Evolutionary conservation across 169 alveolate species (phyloP), one percentile per base, ranked within the genome.

Genomic region (Cryptosporidium bovis): DNA sequence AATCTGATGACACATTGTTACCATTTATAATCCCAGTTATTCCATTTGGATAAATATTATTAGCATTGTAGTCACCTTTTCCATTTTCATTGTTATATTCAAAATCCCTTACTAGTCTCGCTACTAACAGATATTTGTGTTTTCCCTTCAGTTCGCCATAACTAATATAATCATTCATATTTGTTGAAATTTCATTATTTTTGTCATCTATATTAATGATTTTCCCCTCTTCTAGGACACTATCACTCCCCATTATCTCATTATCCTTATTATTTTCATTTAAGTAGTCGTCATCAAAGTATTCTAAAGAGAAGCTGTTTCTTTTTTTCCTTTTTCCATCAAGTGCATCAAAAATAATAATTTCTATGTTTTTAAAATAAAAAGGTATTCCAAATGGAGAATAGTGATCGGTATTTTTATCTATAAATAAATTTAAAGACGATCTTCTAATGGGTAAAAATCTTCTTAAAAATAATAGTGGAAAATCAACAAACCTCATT

Each of bases 361-460:
- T 89, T 50, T 91, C 90, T 46, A 91, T 36, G 50, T 91, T 68
- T 1, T 64, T 56, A n/a, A 91, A 83, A 20, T 62, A 53, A 65
- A 91, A 71, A 13, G 93, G 92, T 31, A 91, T 84, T n/a, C 87
- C 68, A 51, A 91, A 91, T 40, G 87, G 90, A 31, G 89, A 68
- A 18, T 82, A 90, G 56, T 71, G 82, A 3, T 65, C 46, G 4
- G 92, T 84, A 71, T 87, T 87, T 18, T 91, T 91, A 46, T 83
- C 64, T 15, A 91, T 77, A 29, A 91, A 91, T 18, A 91, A 62
- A 16, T 91, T 90, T 3, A 91, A 68, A 16, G 93, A 91, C 8
- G 93, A 91, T n/a, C 85, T 65, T 18, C 46, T 29, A 31, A 82
- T 66, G 29, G 91, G 92, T 62, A 91, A 48, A 34, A 83, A 67